These are phyloP conservation scores for Coemansia sp. DNA, from an alignment of 192 early-diverging fungal species.

Conservation along the genomic window DNA sequence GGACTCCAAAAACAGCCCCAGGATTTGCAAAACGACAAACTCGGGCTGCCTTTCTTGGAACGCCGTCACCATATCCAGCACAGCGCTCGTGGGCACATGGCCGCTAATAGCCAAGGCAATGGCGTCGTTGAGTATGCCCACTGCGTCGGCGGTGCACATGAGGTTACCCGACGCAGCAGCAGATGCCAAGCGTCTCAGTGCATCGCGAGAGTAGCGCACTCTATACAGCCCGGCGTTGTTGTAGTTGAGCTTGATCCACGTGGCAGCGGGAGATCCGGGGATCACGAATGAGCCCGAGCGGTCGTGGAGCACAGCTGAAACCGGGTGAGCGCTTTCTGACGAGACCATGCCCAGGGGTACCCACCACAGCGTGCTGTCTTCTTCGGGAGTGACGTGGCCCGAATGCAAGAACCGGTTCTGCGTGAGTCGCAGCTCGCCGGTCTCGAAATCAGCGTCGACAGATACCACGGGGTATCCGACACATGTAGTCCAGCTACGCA, in stretches of 20 bases:
- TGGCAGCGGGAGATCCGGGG: slow-evolving; percentile 17
- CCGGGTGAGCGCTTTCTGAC: not conserved
- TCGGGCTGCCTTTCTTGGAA: slow-evolving; percentile 19
- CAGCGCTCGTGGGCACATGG: slow-evolving; percentile 65
- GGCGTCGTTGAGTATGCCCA: slow-evolving; percentile 82
- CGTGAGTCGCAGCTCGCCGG: slow-evolving; percentile 49
- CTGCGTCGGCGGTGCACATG: slow-evolving; percentile 69
- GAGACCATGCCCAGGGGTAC: slow-evolving; percentile 57
- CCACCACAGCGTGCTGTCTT: slow-evolving; percentile 65
- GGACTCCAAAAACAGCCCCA: slow-evolving; percentile 44
- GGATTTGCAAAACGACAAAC: slow-evolving; percentile 58
- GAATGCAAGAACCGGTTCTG: slow-evolving; percentile 70
- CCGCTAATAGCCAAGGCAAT: slow-evolving; percentile 78
- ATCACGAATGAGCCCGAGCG: slow-evolving; percentile 31
- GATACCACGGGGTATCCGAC: slow-evolving; percentile 69
- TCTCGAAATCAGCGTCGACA: slow-evolving; percentile 56
- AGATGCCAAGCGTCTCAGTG: slow-evolving; percentile 55
- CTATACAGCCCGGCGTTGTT: slow-evolving; percentile 82
- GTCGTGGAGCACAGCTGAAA: slow-evolving; percentile 34
- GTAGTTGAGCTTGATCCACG: slow-evolving; percentile 85
- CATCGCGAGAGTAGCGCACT: slow-evolving; percentile 66
- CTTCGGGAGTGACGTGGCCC: slow-evolving; percentile 58
- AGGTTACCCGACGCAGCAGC: slow-evolving; percentile 47
- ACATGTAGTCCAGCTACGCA: slow-evolving; percentile 70
- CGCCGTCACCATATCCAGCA: slow-evolving; percentile 74